Evolutionary conservation across 2,329 filamentous ascomycete genomes (phyloP), one percentile per base, ranked within the genome.

Genomic region (Didymella pomorum): DNA sequence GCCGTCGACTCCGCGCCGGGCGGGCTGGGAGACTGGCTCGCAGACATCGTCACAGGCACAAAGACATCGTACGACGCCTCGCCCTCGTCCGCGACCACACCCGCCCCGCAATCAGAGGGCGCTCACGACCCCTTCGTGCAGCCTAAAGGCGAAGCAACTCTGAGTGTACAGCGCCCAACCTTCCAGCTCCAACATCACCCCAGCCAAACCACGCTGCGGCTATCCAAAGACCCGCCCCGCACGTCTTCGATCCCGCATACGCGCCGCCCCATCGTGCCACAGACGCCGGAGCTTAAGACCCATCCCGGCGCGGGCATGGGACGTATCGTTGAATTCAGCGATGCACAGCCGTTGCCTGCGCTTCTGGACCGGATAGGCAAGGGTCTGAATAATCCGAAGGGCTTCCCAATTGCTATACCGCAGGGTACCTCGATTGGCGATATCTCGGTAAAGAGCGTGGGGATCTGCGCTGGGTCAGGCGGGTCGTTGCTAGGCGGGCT

Each of bases 1-100:
- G 94, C 95, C 14, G 87, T 98, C 42, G 95, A 99, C 77, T 92
- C 92, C 37, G 91, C 91, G 0, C 86, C 88, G 0, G 87, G 88
- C 18, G 95, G 95, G 4, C 86, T 99, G 67, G 96, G 93, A 72
- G 92, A 96, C 76, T 99, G 94, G 94, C 87, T 99, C 10, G 92
- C 92, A 60, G 90, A 96, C 71, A 89, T 96, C 47, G 86, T 97
- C 20, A 88, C 89, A 2, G 88, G 87, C 29, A 82, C 80, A 31
- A 77, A 76, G 11, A 74, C 73, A 12, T 58, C 44, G 21, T 50
- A 57, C 20, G 90, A 95, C 71, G 87, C 94, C 50, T 47, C 54
- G 7, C 35, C 49, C 3, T 53, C 56, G 10, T 86, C 97, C 21
- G 87, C 88, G 2, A 87, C 86, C 31, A 81, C 78, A 18, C 74